Conservation (phyloP, 2,329 filamentous ascomycete genomes). For the Harringtonia aguacate region DNA sequence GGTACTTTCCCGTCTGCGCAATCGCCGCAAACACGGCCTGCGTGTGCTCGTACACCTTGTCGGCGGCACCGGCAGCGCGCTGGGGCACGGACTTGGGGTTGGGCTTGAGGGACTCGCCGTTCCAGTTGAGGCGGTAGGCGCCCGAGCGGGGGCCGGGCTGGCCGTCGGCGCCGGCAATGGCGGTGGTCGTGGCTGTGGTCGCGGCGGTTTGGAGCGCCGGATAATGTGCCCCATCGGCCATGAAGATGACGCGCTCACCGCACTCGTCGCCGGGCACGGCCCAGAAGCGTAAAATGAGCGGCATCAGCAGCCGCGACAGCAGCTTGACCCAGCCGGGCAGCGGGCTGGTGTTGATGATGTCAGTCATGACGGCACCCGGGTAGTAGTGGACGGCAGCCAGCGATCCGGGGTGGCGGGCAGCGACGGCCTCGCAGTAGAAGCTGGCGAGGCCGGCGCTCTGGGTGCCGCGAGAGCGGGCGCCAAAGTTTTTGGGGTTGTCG, state of each 20-base stretch:
- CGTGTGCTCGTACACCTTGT: constrained; percentile 4
- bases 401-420: neutral
- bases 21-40: constrained; percentile 2
- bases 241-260: constrained; percentile 3
- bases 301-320: neutral
- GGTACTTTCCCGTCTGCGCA: neutral
- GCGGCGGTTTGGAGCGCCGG: neutral
- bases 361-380: constrained; percentile 6
- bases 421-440: constrained; percentile 4
- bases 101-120: neutral
- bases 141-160: constrained; percentile 3
- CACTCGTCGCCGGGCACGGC: neutral
- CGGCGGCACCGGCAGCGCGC: neutral
- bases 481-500: neutral
- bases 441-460: constrained; percentile 1
- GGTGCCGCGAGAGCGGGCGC: neutral
- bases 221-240: neutral
- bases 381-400: constrained; percentile 8
- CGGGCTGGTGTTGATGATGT: neutral
- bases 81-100: neutral
- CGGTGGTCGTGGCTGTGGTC: neutral
- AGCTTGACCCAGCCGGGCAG: neutral
- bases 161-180: neutral
- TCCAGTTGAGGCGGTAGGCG: constrained; percentile 4
- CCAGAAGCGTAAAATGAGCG: neutral